Conservation (phyloP, 192 early-diverging fungal genomes). For the Coemansia sp. region DNA sequence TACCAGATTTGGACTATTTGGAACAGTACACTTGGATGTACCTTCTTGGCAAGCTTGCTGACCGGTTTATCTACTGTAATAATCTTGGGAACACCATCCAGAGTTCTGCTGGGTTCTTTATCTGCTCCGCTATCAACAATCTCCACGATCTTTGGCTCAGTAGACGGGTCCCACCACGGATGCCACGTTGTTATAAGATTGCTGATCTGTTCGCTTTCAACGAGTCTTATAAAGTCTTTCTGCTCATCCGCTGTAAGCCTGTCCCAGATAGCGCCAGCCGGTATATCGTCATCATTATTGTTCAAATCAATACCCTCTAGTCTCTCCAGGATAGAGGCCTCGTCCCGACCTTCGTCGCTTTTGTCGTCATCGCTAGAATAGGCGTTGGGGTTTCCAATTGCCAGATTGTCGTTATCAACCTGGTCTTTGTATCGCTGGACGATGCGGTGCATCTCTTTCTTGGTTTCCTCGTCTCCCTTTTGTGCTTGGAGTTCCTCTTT, state of each 20-base stretch:
- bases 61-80: constrained; percentile 34
- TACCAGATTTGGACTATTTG: constrained; percentile 40
- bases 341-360: constrained; percentile 4
- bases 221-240: constrained; percentile 23
- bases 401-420: constrained; percentile 16
- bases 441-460: constrained; percentile 36
- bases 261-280: constrained; percentile 20
- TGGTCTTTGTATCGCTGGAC: constrained; percentile 35
- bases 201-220: constrained; percentile 16
- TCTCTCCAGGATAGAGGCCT: constrained; percentile 15
- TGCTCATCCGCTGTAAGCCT: constrained; percentile 28
- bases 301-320: constrained; percentile 32
- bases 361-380: constrained; percentile 4
- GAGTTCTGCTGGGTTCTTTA: neutral
- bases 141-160: constrained; percentile 15
- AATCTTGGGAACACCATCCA: constrained; percentile 8
- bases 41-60: constrained; percentile 6
- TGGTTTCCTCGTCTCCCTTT: constrained; percentile 38
- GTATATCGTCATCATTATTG: constrained; percentile 4
- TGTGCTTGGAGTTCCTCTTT: constrained; percentile 34
- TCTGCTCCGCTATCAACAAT: neutral
- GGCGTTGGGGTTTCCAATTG: neutral
- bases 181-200: constrained; percentile 26
- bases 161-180: constrained; percentile 36
- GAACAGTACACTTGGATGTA: constrained; percentile 49